A percentile compares a stretch with the other conserved stretches of the same genome.
phyloP scores from a whole-genome alignment of 2,329 filamentous ascomycete species.

The Cercospora sp. region DNA sequence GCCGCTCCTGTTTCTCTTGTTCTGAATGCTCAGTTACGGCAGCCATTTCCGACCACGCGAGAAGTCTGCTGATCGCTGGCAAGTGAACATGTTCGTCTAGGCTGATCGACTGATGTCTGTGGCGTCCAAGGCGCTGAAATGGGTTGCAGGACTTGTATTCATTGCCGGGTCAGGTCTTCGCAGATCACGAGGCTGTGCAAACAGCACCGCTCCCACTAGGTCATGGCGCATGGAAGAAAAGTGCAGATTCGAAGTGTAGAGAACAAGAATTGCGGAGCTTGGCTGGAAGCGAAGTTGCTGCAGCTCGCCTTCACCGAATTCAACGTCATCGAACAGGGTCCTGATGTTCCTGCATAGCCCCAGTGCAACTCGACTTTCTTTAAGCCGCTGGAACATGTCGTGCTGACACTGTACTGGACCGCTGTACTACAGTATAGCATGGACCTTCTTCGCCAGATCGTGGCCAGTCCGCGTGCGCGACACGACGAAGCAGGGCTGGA shows the following conservation, averaged over 20 bases:
- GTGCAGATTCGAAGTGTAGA: background rate
- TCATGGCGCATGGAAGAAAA: background rate
- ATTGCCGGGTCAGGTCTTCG: background rate
- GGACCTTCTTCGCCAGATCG: constrained; percentile 77
- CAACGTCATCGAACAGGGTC: constrained; percentile 5
- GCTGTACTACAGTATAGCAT: constrained; percentile 9
- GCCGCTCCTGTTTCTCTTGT: background rate
- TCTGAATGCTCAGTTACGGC: background rate
- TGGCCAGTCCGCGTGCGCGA: constrained; percentile 79
- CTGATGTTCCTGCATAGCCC: background rate
- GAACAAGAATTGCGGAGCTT: background rate
- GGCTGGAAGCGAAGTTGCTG: constrained; percentile 1
- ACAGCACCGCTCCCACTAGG: background rate
- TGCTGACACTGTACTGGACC: background rate
- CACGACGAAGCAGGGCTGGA: constrained; percentile 89
- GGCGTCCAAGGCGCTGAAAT: background rate
- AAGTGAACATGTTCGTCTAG: background rate
- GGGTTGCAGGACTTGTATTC: background rate
- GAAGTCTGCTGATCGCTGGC: background rate
- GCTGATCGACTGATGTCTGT: background rate
- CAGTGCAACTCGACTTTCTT: background rate
- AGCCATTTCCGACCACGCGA: background rate
- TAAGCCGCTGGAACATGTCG: background rate
- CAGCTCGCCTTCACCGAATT: background rate
- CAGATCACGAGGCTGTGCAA: background rate